Conservation (phyloP, 2,329 filamentous ascomycete species). For the Sporothrix mexicana region DNA sequence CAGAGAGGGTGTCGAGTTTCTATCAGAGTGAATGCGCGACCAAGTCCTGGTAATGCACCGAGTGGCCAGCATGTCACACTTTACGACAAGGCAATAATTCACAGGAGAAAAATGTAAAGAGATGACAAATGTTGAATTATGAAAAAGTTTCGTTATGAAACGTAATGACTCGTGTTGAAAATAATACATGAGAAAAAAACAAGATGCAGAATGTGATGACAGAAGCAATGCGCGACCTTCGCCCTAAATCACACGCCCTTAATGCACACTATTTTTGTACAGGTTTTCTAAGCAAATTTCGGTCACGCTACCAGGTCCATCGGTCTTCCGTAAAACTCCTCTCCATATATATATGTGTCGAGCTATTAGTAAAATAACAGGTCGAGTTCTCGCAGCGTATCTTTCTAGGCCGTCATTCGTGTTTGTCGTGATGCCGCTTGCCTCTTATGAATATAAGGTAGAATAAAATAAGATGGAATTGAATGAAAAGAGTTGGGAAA, state of each 20-base stretch:
- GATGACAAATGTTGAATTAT: slow-evolving; percentile 8
- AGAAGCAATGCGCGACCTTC: too few relatives aligned
- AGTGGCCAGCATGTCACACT: not conserved
- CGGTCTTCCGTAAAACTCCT: slow-evolving; percentile 19
- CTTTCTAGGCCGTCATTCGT: slow-evolving; percentile 20
- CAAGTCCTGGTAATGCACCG: not conserved
- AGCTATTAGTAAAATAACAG: slow-evolving; percentile 2
- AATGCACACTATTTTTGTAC: not conserved
- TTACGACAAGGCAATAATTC: not conserved
- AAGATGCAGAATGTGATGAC: not conserved
- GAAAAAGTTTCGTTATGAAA: too few relatives aligned
- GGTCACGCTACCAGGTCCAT: not conserved
- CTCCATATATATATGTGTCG: slow-evolving; percentile 12
- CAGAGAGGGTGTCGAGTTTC: not conserved
- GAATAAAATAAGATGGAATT: not conserved
- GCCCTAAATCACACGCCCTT: not conserved
- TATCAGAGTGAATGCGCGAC: not conserved
- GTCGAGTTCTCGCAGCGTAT: not conserved
- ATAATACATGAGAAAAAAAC: not conserved
- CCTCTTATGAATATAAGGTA: not conserved
- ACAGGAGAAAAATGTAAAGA: not conserved
- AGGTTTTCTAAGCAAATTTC: not conserved
- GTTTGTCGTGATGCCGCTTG: not conserved
- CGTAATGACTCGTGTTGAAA: not conserved
- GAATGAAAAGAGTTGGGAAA: not conserved